These are phyloP conservation scores for Acanthochlamys bracteata DNA, from an alignment of 106 monocot species.

Conservation along the genomic window DNA sequence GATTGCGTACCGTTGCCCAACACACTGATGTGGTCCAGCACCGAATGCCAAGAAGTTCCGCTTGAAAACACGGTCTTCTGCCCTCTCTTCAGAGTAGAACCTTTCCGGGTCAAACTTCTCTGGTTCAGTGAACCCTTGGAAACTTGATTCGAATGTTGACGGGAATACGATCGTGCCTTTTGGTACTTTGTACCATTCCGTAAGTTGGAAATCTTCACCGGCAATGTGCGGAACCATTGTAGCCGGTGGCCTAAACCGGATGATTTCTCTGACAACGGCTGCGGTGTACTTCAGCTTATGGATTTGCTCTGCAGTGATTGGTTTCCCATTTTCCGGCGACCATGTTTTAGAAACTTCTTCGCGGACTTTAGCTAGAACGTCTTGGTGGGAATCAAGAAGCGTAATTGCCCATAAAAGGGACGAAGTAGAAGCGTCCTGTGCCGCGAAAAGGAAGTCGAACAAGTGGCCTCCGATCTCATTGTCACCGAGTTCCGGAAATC, in stretches of 20 bases:
- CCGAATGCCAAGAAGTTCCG: slow-evolving; percentile 80
- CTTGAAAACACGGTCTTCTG: slow-evolving; percentile 68
- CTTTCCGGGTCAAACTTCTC: slow-evolving; percentile 88
- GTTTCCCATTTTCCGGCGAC: slow-evolving; percentile 43
- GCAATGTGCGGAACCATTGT: slow-evolving; percentile 96
- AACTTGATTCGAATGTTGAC: slow-evolving; percentile 64
- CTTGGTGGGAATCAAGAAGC: slow-evolving; percentile 79
- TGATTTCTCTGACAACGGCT: slow-evolving; percentile 69
- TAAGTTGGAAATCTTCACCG: slow-evolving; percentile 47
- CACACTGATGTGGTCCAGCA: slow-evolving; percentile 89
- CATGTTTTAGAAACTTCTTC: slow-evolving; percentile 56
- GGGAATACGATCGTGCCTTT: slow-evolving; percentile 95
- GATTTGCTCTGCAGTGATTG: slow-evolving; percentile 49
- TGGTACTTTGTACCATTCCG: slow-evolving; percentile 76
- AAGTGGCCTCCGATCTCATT: slow-evolving; percentile 64
- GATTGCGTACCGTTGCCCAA: slow-evolving; percentile 84
- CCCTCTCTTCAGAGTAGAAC: slow-evolving; percentile 41
- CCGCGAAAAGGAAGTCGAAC: slow-evolving; percentile 94
- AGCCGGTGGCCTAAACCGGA: slow-evolving; percentile 75
- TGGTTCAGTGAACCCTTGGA: slow-evolving; percentile 84
- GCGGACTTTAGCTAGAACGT: slow-evolving; percentile 52
- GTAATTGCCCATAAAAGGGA: slow-evolving; percentile 87
- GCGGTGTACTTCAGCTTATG: slow-evolving; percentile 65
- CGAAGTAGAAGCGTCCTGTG: slow-evolving; percentile 91
- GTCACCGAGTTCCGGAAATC: slow-evolving; percentile 16